Conservation (phyloP, 1,139 yeast genomes). For the Pichia sp. region DNA sequence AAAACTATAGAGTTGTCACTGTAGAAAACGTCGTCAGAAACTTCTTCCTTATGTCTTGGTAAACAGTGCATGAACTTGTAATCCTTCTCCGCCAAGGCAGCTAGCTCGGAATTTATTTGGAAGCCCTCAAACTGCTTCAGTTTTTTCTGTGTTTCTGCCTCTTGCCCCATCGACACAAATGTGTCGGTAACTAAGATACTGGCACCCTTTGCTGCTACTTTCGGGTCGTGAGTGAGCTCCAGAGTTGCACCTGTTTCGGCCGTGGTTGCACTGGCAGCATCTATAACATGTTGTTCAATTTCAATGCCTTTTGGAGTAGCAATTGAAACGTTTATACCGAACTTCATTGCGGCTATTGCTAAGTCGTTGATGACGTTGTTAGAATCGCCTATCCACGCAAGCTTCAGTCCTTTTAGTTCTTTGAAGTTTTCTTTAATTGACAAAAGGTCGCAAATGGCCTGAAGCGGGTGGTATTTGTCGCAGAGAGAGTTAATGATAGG, state of each 20-base stretch:
- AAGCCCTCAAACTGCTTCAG: conserved; percentile 79
- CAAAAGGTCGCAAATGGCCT: conserved; percentile 85
- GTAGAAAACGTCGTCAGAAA: conserved; percentile 87
- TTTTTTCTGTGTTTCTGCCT: conserved; percentile 64
- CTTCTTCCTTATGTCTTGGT: conserved; percentile 94
- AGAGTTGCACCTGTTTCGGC: conserved; percentile 48
- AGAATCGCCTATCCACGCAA: conserved; percentile 96
- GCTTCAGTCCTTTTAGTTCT: conserved; percentile 56
- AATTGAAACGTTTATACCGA: conserved; percentile 77
- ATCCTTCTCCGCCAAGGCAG: conserved; percentile 53
- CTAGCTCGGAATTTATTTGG: conserved; percentile 71
- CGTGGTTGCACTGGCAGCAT: conserved; percentile 52
- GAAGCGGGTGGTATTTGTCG: conserved; percentile 90
- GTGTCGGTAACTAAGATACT: conserved; percentile 93
- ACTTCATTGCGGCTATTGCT: conserved; percentile 82
- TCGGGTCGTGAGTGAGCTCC: conserved; percentile 68
- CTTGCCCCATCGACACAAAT: conserved; percentile 98
- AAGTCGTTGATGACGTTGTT: conserved; percentile 93
- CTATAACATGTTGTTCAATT: conserved; percentile 54
- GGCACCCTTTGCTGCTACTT: conserved; percentile 64
- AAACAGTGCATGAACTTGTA: conserved; percentile 92
- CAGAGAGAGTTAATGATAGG: conserved; percentile 93
- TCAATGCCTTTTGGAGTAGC: conserved; percentile 77
- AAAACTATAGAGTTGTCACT: conserved; percentile 80
- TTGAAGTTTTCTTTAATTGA: conserved; percentile 80